Evolutionary conservation across 1,284 basidiomycete genomes (phyloP).

Genomic region (Cryptococcus floricola): DNA sequence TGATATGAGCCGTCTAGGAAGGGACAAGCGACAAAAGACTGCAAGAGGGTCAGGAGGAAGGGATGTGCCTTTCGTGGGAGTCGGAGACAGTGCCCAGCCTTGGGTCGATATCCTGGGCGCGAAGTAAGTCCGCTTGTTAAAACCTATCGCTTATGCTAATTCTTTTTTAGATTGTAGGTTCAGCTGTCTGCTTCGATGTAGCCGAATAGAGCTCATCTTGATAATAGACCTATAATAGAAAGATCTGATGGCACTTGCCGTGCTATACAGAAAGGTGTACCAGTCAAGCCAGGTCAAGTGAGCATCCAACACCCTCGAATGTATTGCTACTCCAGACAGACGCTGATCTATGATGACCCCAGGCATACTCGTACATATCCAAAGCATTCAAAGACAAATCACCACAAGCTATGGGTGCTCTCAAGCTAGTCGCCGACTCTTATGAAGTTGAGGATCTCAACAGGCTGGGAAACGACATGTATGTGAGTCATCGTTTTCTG

Average conservation of each 20-base stretch:
- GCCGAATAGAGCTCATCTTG: neutral
- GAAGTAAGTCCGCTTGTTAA: conserved; percentile 55
- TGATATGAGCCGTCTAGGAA: conserved; percentile 6
- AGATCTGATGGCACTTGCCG: conserved; percentile 68
- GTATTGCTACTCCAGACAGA: neutral
- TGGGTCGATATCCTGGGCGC: conserved; percentile 87
- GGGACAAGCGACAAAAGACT: conserved; percentile 3
- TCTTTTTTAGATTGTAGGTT: neutral
- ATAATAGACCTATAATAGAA: conserved; percentile 70
- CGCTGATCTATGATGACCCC: neutral
- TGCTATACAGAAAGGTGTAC: conserved; percentile 68
- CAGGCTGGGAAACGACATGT: conserved; percentile 64
- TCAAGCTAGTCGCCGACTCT: conserved; percentile 69
- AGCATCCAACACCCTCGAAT: conserved; percentile 5
- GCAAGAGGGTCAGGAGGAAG: conserved; percentile 21
- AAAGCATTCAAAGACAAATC: conserved; percentile 70
- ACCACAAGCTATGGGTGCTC: conserved; percentile 70
- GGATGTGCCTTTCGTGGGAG: conserved; percentile 48
- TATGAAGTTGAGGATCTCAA: conserved; percentile 66
- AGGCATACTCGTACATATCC: conserved; percentile 76
- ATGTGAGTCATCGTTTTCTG: conserved; percentile 50
- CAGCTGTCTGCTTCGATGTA: neutral
- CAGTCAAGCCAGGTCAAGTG: conserved; percentile 63
- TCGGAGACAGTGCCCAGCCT: conserved; percentile 66
- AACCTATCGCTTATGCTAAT: neutral